These are phyloP conservation scores for Marasmius sp. DNA, from an alignment of 1,284 basidiomycete genomes.

Conservation along the genomic window DNA sequence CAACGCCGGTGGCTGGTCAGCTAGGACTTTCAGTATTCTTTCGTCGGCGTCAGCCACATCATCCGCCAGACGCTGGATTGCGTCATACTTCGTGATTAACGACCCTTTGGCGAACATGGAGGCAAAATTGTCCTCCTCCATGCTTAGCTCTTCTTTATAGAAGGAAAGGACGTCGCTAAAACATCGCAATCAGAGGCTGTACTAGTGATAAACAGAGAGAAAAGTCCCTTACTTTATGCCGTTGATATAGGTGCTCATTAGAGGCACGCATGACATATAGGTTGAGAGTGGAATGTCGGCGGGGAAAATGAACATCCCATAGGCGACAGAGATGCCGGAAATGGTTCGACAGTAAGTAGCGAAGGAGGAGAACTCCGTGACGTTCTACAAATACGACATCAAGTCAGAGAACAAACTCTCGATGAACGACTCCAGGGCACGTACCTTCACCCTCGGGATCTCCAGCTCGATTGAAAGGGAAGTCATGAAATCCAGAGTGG, in stretches of 20 bases:
- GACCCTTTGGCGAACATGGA: background rate
- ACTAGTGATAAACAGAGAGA: background rate
- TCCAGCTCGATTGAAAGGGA: no score
- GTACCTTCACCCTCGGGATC: background rate
- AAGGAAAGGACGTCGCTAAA: background rate
- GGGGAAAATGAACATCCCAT: background rate
- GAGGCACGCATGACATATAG: background rate
- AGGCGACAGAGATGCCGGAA: background rate
- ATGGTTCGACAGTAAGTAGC: background rate
- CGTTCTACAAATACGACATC: background rate
- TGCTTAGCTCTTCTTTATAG: background rate
- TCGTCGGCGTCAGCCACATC: background rate
- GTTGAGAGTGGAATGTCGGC: background rate
- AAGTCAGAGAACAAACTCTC: background rate
- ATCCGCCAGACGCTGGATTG: background rate
- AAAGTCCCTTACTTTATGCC: background rate
- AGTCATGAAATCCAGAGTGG: no score
- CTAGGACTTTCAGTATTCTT: background rate
- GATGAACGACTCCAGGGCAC: background rate
- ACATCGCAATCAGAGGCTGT: background rate
- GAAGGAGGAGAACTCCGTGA: background rate
- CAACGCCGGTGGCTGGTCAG: background rate
- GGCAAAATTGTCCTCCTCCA: background rate
- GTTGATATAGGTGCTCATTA: background rate
- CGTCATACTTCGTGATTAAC: background rate